Evolutionary conservation across 306 rosid species (phyloP).

Genomic region (Oemleria cerasiformis): DNA sequence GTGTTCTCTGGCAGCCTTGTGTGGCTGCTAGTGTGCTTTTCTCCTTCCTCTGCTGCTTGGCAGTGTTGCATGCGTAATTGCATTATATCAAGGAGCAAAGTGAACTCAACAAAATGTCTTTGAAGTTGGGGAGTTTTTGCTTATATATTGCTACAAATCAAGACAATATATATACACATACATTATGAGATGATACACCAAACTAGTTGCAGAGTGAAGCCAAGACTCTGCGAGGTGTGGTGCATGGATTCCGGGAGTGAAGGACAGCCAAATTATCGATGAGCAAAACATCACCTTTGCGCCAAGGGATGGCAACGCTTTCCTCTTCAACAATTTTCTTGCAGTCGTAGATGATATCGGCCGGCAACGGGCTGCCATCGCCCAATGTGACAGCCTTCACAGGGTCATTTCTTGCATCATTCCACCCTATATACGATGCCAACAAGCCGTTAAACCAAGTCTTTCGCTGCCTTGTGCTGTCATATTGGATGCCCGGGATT

Average conservation of each 20-base stretch:
- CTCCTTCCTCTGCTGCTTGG: too few species aligned
- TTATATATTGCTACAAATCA: too few species aligned
- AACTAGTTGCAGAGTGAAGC: slow-evolving; percentile 42
- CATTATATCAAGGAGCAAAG: too few species aligned
- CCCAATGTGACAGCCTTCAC: slow-evolving; percentile 81
- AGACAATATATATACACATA: too few species aligned
- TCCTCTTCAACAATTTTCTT: slow-evolving; percentile 67
- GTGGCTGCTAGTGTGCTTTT: too few species aligned
- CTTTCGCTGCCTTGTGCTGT: slow-evolving; percentile 55
- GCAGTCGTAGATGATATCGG: slow-evolving; percentile 59
- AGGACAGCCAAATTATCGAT: slow-evolving; percentile 83
- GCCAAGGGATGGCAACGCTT: slow-evolving; percentile 63
- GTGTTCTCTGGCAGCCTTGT: too few species aligned
- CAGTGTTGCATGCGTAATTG: too few species aligned
- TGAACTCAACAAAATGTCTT: too few species aligned
- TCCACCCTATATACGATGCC: slow-evolving; percentile 67
- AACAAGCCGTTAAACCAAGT: slow-evolving; percentile 93
- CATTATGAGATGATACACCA: not conserved
- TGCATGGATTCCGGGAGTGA: slow-evolving; percentile 67
- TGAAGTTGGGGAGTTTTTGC: too few species aligned
- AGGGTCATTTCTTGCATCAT: slow-evolving; percentile 54
- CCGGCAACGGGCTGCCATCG: slow-evolving; percentile 64
- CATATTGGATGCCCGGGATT: slow-evolving; percentile 63
- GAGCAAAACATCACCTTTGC: slow-evolving; percentile 67
- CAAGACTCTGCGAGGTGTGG: slow-evolving; percentile 64